Evolutionary conservation across 1,284 basidiomycete genomes (phyloP), one percentile per base, ranked within the genome.

Genomic region (Ustilago crameri): DNA sequence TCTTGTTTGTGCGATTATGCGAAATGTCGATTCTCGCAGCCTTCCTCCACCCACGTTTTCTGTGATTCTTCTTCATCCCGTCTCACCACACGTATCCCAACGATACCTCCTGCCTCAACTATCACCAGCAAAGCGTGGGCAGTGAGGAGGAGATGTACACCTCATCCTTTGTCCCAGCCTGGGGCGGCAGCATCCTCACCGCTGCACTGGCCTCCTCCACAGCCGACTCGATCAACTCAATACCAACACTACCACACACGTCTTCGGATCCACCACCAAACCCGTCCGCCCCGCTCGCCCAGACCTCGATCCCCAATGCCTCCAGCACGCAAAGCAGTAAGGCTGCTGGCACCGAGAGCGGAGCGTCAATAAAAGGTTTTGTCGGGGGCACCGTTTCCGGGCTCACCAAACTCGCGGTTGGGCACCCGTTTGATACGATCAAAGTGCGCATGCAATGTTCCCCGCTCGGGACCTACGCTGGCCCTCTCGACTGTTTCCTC

Each of bases 391-490:
- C 78, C 2, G 79, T 78, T 9, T 82, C 78, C 15, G 85, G 85
- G 0, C 48, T 84, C 18, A 85, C 85, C 8, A 85, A 85, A 70
- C 74, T 85, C 8, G 74, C 75, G 5, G 80, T 85, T n/a, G 85
- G 85, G 8, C 83, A 80, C 26, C 76, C 81, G 5, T 78, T 90
- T 79, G 90, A 91, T 78, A 91, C 89, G 15, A 87, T 92, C 76
- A 91, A 92, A 82, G 90, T 90, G 2, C 88, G 90, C 18, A 82
- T 92, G 78, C 91, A 90, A 82, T 91, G 90, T 77, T 87, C 88
- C 15, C 88, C 89, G n/a, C 85, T 87, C n/a, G 89, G 89, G 40
- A 88, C 88, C 15, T 91, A 91, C 81, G 84, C 84, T 23, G 88
- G 89, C 23, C 89, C 90, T 3, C 71, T 91, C 15, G 90, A 91